Evolutionary conservation across 2,329 filamentous ascomycete genomes (phyloP).

Genomic region (Colletotrichum sp.): DNA sequence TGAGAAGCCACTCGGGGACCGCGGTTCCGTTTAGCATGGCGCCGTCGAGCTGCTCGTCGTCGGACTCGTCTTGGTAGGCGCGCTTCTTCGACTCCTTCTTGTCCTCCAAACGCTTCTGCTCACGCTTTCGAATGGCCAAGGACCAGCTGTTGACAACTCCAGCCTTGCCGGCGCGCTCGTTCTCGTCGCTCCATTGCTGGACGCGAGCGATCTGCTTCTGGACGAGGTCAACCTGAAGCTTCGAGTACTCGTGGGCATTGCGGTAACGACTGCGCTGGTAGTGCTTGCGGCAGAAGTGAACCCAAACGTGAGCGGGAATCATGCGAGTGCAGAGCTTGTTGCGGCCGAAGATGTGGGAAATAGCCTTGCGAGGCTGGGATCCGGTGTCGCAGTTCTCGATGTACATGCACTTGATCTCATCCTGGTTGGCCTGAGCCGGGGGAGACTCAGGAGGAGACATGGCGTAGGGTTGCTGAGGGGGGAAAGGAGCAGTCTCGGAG

Average conservation of each 20-base stretch:
- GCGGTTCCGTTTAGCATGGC: slow-evolving; percentile 40
- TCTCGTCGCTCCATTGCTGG: slow-evolving; percentile 64
- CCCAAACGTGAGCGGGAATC: slow-evolving; percentile 74
- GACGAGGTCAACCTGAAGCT: slow-evolving; percentile 68
- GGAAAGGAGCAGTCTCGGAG: slow-evolving; percentile 13
- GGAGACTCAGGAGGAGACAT: slow-evolving; percentile 12
- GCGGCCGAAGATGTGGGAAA: slow-evolving; percentile 82
- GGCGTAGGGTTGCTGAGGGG: slow-evolving; percentile 22
- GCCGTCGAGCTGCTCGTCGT: slow-evolving; percentile 35
- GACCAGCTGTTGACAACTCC: slow-evolving; percentile 64
- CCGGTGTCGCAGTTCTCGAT: slow-evolving; percentile 62
- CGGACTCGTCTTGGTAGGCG: slow-evolving; percentile 24
- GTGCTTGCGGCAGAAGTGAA: slow-evolving; percentile 80
- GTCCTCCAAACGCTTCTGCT: slow-evolving; percentile 60
- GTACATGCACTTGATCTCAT: slow-evolving; percentile 53
- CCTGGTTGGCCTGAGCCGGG: slow-evolving; percentile 3
- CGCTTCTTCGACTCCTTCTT: slow-evolving; percentile 38
- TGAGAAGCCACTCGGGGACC: slow-evolving; percentile 55
- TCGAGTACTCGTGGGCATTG: slow-evolving; percentile 64
- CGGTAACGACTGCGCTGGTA: slow-evolving; percentile 79
- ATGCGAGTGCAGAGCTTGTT: slow-evolving; percentile 79
- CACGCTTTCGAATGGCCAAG: slow-evolving; percentile 67
- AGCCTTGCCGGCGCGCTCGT: slow-evolving; percentile 37
- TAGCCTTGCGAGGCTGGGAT: slow-evolving; percentile 72
- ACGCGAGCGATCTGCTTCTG: slow-evolving; percentile 66